A percentile compares a stretch with the other conserved stretches of the same genome.
These are phyloP conservation scores for Sporobolomyces roseus DNA, from an alignment of 768 basidiomycete species.

Conservation along the genomic window DNA sequence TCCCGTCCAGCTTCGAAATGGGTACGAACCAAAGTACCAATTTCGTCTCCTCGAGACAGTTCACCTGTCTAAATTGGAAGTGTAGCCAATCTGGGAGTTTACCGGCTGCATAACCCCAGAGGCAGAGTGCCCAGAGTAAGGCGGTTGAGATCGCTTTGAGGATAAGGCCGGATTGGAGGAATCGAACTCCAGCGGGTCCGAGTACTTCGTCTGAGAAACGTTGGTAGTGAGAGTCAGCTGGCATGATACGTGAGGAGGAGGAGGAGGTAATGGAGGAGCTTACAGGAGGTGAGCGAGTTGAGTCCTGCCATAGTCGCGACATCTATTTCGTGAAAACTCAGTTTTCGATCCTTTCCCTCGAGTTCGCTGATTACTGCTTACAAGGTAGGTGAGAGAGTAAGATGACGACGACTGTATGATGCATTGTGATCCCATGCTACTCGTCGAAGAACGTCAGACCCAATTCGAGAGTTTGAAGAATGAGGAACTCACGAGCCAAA, in stretches of 20 bases:
- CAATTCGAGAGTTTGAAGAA: background rate
- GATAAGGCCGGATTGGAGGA: constrained; percentile 33
- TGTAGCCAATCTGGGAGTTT: constrained; percentile 13
- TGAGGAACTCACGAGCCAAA: constrained; percentile 16
- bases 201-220: constrained; percentile 33
- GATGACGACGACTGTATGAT: constrained; percentile 29
- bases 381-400: constrained; percentile 28
- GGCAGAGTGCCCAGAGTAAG: constrained; percentile 25
- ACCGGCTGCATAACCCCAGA: constrained; percentile 24
- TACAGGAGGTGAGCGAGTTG: constrained; percentile 30
- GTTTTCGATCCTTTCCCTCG: too few relatives aligned
- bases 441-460: background rate
- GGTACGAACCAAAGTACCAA: constrained; percentile 32
- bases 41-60: constrained; percentile 17
- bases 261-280: background rate
- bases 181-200: constrained; percentile 23
- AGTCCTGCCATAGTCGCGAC: constrained; percentile 24
- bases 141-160: constrained; percentile 25
- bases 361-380: too few relatives aligned
- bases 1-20: background rate
- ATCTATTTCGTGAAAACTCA: too few relatives aligned
- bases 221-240: too few relatives aligned
- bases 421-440: constrained; percentile 28
- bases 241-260: background rate
- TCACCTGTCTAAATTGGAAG: constrained; percentile 28